Evolutionary conservation across 2,329 filamentous ascomycete species (phyloP).

Genomic region (Trichoderma koningiopsis): DNA sequence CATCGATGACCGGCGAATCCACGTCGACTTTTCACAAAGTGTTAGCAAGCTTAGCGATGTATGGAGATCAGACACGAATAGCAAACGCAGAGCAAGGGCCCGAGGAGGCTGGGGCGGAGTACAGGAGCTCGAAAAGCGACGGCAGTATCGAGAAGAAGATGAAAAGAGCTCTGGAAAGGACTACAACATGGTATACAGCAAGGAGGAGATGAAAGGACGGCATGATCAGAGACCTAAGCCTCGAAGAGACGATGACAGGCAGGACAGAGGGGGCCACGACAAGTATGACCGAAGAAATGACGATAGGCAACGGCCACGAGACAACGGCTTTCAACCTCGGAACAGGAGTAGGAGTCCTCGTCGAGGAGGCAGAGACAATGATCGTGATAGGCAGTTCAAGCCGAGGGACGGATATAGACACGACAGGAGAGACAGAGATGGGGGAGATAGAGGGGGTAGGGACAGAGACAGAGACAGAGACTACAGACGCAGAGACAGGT

Average conservation of each 20-base stretch:
- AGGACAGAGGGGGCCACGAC: constrained; percentile 23
- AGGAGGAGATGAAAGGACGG: constrained; percentile 63
- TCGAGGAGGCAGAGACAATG: constrained; percentile 39
- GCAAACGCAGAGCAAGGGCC: constrained; percentile 65
- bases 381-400: constrained; percentile 27
- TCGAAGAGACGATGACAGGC: constrained; percentile 26
- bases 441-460: not conserved
- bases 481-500: constrained; percentile 55
- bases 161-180: constrained; percentile 48
- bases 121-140: constrained; percentile 81
- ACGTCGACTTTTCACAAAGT: constrained; percentile 98
- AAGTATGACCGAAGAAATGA: constrained; percentile 26
- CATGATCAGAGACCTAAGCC: constrained; percentile 34
- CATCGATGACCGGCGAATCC: constrained; percentile 95
- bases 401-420: constrained; percentile 36
- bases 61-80: constrained; percentile 85
- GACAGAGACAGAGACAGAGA: constrained; percentile 22
- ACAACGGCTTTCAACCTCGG: constrained; percentile 29
- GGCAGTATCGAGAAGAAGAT: constrained; percentile 79
- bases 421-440: constrained; percentile 30
- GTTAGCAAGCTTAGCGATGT: constrained; percentile 84
- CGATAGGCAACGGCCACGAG: not conserved
- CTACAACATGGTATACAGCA: constrained; percentile 82
- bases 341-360: constrained; percentile 49
- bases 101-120: constrained; percentile 90